Evolutionary conservation across 2,329 filamentous ascomycete genomes (phyloP).

Genomic region (Ophiostoma perfectum): DNA sequence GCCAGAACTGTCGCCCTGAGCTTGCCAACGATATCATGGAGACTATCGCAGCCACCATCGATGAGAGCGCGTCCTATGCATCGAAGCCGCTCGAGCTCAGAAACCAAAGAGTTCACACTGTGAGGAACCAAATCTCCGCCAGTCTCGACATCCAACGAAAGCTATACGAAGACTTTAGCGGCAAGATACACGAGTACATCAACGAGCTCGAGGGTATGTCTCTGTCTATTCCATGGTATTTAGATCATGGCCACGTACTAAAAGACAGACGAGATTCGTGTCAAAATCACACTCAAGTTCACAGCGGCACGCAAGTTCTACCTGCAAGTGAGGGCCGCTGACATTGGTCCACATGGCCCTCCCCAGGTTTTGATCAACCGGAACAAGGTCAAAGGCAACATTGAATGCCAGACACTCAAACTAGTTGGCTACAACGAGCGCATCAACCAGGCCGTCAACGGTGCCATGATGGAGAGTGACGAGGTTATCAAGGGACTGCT

Average conservation of each 20-base stretch:
- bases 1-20: slow-evolving; percentile 61
- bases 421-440: slow-evolving; percentile 75
- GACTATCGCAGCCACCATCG: slow-evolving; percentile 65
- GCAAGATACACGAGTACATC: slow-evolving; percentile 54
- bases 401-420: slow-evolving; percentile 83
- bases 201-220: slow-evolving; percentile 57
- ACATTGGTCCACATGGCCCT: slow-evolving; percentile 52
- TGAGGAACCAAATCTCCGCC: slow-evolving; percentile 46
- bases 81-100: slow-evolving; percentile 76
- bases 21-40: slow-evolving; percentile 56
- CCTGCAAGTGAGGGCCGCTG: slow-evolving; percentile 57
- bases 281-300: slow-evolving; percentile 52
- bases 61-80: slow-evolving; percentile 74
- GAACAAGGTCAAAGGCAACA: slow-evolving; percentile 62
- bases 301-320: slow-evolving; percentile 76
- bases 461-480: slow-evolving; percentile 79
- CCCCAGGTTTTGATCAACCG: slow-evolving; percentile 62
- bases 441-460: slow-evolving; percentile 74
- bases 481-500: slow-evolving; percentile 67
- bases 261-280: slow-evolving; percentile 19
- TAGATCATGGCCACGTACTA: background rate
- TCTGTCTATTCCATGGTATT: background rate
- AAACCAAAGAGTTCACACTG: slow-evolving; percentile 85
- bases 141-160: slow-evolving; percentile 44
- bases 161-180: slow-evolving; percentile 82